Evolutionary conservation across 2,329 filamentous ascomycete species (phyloP).

Genomic region (Colletotrichum falcatum): DNA sequence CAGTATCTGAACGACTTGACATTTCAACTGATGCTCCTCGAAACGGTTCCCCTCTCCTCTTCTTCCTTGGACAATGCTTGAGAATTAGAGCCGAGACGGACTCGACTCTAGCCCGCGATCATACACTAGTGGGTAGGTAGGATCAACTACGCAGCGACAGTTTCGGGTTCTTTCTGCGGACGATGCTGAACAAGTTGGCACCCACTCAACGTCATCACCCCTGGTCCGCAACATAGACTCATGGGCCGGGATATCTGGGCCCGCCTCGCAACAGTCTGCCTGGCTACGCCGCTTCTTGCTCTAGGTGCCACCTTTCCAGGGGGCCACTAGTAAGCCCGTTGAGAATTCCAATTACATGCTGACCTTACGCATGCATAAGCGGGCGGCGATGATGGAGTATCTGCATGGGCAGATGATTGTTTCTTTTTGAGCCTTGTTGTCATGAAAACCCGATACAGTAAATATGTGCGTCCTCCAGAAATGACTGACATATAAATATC

Average conservation of each 20-base stretch:
- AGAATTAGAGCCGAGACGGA: neutral
- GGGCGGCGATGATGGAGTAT: neutral
- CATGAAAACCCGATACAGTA: neutral
- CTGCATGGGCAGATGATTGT: neutral
- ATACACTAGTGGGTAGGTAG: neutral
- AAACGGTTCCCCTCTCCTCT: neutral
- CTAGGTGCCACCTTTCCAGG: neutral
- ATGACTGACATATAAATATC: neutral
- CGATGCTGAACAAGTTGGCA: too few relatives aligned
- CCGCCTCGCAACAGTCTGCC: neutral
- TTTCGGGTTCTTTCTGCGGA: too few relatives aligned
- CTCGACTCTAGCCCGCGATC: neutral
- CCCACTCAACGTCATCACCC: neutral
- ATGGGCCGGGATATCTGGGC: neutral
- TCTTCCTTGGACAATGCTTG: neutral
- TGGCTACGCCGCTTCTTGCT: neutral
- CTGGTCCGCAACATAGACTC: neutral
- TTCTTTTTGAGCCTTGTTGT: neutral
- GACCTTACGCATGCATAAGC: constrained; percentile 2
- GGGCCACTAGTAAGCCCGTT: neutral
- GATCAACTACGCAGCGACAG: too few relatives aligned
- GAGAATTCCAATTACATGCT: constrained; percentile 3
- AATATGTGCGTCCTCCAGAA: too few relatives aligned
- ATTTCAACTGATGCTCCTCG: neutral
- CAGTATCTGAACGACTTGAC: neutral